A percentile compares a stretch with the other conserved stretches of the same genome.
These are phyloP conservation scores for Nannochloropsis gaditana DNA, from an alignment of 108 stramenopile genomes.

Conservation along the genomic window DNA sequence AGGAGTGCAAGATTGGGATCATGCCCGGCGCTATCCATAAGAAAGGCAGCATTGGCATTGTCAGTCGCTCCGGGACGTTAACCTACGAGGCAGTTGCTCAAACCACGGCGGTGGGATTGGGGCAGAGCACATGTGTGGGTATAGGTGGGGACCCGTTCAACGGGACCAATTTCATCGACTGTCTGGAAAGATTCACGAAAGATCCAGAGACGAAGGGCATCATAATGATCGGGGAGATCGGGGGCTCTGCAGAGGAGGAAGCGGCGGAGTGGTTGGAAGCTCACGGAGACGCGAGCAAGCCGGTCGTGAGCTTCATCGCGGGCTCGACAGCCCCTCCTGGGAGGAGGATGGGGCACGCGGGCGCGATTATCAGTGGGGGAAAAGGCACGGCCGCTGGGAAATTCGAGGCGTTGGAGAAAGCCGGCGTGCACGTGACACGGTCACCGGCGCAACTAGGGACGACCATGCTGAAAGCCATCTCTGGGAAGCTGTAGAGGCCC, in stretches of 20 bases:
- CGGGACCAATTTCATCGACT: constrained; percentile 98
- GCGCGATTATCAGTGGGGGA: constrained; percentile 95
- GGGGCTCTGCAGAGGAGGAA: constrained; percentile 93
- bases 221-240: constrained; percentile 99
- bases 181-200: constrained; percentile 89
- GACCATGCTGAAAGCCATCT: constrained; percentile 90
- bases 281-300: constrained; percentile 89
- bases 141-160: constrained; percentile 99
- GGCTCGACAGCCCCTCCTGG: constrained; percentile 98
- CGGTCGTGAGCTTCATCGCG: constrained; percentile 98
- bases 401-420: constrained; percentile 83
- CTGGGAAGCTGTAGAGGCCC: constrained; percentile 5
- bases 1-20: constrained; percentile 99
- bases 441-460: constrained; percentile 87
- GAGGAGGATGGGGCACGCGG: constrained; percentile 98
- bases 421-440: constrained; percentile 82
- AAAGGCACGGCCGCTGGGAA: constrained; percentile 88
- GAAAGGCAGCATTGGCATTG: constrained; percentile 93
- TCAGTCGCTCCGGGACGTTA: constrained; percentile 86
- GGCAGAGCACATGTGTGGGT: constrained; percentile 94
- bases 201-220: constrained; percentile 84
- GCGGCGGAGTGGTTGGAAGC: constrained; percentile 93
- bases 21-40: constrained; percentile 99
- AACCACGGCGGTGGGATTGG: constrained; percentile 88
- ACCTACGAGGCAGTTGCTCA: constrained; percentile 98